phyloP scores from a whole-genome alignment of 2,329 filamentous ascomycete genomes.

The Clonostachys rosea region DNA sequence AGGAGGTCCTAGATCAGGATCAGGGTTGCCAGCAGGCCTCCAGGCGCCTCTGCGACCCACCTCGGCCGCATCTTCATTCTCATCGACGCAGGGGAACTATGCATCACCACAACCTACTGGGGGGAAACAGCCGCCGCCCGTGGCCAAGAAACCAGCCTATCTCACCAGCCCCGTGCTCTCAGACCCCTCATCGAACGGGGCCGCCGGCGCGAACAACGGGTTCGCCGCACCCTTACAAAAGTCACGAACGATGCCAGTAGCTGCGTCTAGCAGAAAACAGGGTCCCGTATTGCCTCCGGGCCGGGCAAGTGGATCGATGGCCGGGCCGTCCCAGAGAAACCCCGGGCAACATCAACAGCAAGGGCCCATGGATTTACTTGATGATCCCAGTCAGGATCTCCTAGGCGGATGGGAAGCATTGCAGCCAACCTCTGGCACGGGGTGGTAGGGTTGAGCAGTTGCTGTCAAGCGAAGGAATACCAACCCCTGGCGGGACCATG shows the following conservation, averaged over 20 bases:
- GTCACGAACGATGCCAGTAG: neutral
- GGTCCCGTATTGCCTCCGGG: conserved; percentile 5
- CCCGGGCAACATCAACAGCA: conserved; percentile 15
- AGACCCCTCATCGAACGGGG: too few relatives aligned
- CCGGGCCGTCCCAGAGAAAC: too few relatives aligned
- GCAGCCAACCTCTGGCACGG: conserved; percentile 30
- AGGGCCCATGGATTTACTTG: conserved; percentile 41
- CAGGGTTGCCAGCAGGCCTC: neutral
- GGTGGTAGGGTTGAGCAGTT: too few relatives aligned
- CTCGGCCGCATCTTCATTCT: conserved; percentile 25
- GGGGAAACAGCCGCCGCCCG: conserved; percentile 43
- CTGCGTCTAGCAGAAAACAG: neutral
- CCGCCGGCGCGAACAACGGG: too few relatives aligned
- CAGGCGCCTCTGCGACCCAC: conserved; percentile 21
- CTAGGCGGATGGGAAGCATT: conserved; percentile 52
- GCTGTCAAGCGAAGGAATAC: too few relatives aligned
- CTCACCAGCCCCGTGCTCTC: conserved; percentile 16
- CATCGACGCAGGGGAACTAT: conserved; percentile 10
- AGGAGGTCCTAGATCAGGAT: too few relatives aligned
- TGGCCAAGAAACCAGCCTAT: conserved; percentile 61
- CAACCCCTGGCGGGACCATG: too few relatives aligned
- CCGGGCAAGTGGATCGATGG: conserved; percentile 11
- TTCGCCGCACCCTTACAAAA: too few relatives aligned
- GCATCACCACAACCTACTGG: too few relatives aligned
- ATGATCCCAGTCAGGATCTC: conserved; percentile 33